Conservation (phyloP, 768 basidiomycete genomes). For the Mycena alexandri region DNA sequence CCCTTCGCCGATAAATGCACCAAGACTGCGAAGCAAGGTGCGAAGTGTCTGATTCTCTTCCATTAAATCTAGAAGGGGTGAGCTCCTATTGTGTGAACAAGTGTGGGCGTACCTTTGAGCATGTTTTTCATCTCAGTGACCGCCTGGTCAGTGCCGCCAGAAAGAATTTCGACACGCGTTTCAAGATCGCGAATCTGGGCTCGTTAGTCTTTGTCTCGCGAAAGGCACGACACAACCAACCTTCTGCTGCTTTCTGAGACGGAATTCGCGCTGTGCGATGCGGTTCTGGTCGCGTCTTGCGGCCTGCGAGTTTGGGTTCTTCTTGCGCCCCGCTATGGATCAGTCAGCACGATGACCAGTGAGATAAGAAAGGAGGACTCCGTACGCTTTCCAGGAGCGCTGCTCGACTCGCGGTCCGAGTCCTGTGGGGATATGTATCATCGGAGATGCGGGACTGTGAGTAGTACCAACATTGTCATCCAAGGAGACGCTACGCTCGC, state of each 20-base stretch:
- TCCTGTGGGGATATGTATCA: constrained; percentile 54
- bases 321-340: constrained; percentile 75
- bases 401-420: constrained; percentile 65
- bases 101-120: constrained; percentile 67
- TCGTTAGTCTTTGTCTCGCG: constrained; percentile 10
- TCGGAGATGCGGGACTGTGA: not conserved
- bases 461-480: constrained; percentile 61
- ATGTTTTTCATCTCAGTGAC: constrained; percentile 86
- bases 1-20: constrained; percentile 89
- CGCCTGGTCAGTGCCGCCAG: constrained; percentile 92
- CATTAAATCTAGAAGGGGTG: constrained; percentile 75
- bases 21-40: constrained; percentile 79
- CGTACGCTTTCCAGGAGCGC: constrained; percentile 61
- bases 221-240: constrained; percentile 51
- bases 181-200: constrained; percentile 93
- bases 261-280: constrained; percentile 94
- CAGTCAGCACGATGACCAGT: too few relatives aligned
- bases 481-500: constrained; percentile 74
- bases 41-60: constrained; percentile 90
- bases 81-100: constrained; percentile 14
- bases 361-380: too few relatives aligned
- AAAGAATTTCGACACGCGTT: constrained; percentile 94
- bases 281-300: constrained; percentile 91
- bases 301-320: constrained; percentile 93
- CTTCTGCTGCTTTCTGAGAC: constrained; percentile 91